A percentile compares a stretch with the other conserved stretches of the same genome.
phyloP scores from a whole-genome alignment of 2,329 filamentous ascomycete species.

The Exophiala xenobiotica region DNA sequence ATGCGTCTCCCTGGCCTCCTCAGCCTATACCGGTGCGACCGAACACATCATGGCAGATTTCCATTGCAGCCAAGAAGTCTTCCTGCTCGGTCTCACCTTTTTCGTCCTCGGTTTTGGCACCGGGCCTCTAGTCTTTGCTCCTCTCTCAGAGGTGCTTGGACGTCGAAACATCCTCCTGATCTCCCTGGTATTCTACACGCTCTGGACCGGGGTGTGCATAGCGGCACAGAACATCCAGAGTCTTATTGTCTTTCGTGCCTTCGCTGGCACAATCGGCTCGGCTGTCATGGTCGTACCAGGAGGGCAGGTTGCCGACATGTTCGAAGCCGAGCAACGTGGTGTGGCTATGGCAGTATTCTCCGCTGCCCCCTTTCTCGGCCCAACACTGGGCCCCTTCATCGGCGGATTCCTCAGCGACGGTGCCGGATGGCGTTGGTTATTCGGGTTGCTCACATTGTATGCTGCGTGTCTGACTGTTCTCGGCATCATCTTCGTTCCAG shows the following conservation, averaged over 20 bases:
- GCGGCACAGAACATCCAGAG: slow-evolving; percentile 66
- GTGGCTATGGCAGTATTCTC: slow-evolving; percentile 65
- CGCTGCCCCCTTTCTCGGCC: slow-evolving; percentile 48
- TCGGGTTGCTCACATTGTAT: slow-evolving; percentile 62
- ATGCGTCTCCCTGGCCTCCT: slow-evolving; percentile 53
- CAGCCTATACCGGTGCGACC: slow-evolving; percentile 60
- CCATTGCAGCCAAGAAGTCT: slow-evolving; percentile 46
- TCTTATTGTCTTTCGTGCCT: slow-evolving; percentile 65
- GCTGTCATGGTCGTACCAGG: slow-evolving; percentile 68
- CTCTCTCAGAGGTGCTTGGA: slow-evolving; percentile 33
- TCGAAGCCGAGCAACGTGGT: slow-evolving; percentile 58
- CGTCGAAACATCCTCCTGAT: slow-evolving; percentile 50
- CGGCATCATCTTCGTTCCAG: slow-evolving; percentile 53
- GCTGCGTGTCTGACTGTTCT: slow-evolving; percentile 59
- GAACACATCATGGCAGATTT: slow-evolving; percentile 52
- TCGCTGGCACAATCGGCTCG: slow-evolving; percentile 36
- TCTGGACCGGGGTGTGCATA: slow-evolving; percentile 65
- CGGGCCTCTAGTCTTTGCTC: slow-evolving; percentile 56
- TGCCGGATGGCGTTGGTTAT: slow-evolving; percentile 66
- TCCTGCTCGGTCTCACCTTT: slow-evolving; percentile 49
- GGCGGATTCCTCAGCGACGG: slow-evolving; percentile 38
- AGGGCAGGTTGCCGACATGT: slow-evolving; percentile 67
- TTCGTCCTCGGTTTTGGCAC: slow-evolving; percentile 56
- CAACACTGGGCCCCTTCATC: slow-evolving; percentile 56
- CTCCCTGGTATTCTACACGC: slow-evolving; percentile 61